Base-by-base conservation (phyloP, 129 eudicot species). In the Flaveria sonorensis region DNA sequence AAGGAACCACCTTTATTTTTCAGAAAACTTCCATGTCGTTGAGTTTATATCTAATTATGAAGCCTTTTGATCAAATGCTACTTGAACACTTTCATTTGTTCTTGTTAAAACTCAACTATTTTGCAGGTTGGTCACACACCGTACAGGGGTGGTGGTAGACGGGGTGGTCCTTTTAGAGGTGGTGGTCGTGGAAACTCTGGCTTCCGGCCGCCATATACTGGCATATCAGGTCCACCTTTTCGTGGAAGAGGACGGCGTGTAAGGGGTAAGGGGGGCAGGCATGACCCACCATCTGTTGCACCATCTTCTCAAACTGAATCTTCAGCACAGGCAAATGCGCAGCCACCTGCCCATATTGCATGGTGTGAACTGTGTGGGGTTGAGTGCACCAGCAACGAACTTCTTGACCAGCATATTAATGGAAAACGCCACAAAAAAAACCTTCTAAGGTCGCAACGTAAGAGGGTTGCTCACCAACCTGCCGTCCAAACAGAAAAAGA, bases 301-400 rank as follows among this genome's bases (percentile, higher is more conserved):
- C 23, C 83, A 32, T 85, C 85, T 73, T 47, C 90, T 76, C 68
- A 42, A 61, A 77, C 72, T 9, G 76, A 81, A 75, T 67, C 77
- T 71, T 72, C 89, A 61, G 32, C 72, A 62, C 51, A 76, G 72
- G 81, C 53, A 30, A 73, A 53, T 56, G 46, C 39, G 1, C 82
- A 68, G 56, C 81, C 45, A 61, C 74, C 77, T 73, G 43, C 10
- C 32, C 81, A 65, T 53, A 67, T 72, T 11, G 83, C 80, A 46
- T 69, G 87, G 88, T 87, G 91, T 79, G 91, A 87, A 72, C 32
- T 87, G 63, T 87, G 91, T 68, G 61, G 67, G 70, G 87, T 87
- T 65, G 83, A 82, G 47, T 87, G 91, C 85, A 85, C 80, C 61
- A 79, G 81, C 40, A 24, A 68, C 26, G 88, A 85, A 68, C 73